These are phyloP conservation scores for Cystobasidium ongulense DNA, from an alignment of 768 basidiomycete species.

Conservation along the genomic window DNA sequence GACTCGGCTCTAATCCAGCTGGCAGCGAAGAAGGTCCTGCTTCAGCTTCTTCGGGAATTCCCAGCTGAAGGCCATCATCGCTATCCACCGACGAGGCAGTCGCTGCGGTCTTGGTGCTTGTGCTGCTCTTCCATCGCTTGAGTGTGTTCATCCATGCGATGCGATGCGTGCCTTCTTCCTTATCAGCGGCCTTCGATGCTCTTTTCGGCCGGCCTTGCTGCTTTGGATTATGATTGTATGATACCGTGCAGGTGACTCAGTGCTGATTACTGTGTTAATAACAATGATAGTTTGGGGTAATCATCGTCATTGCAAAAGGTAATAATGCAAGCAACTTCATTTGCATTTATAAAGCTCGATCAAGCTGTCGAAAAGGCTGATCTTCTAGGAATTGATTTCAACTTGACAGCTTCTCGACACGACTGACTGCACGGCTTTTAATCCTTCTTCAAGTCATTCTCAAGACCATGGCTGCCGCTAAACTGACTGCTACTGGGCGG, in stretches of 20 bases:
- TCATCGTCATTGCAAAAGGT: too few species aligned
- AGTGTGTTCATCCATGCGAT: conserved; percentile 1
- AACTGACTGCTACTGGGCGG: conserved; percentile 16
- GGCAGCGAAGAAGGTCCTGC: conserved; percentile 5
- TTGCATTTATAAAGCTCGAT: not conserved
- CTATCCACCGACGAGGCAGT: not conserved
- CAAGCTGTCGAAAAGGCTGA: not conserved
- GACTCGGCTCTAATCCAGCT: not conserved
- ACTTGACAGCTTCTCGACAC: too few species aligned
- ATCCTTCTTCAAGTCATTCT: not conserved
- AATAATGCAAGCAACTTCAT: not conserved
- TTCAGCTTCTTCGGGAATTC: not conserved
- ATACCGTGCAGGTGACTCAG: not conserved
- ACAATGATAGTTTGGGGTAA: too few species aligned
- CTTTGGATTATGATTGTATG: not conserved
- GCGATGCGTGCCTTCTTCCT: not conserved
- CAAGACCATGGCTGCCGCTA: not conserved
- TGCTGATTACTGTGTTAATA: too few species aligned
- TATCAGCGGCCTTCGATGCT: too few species aligned
- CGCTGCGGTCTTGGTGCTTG: not conserved
- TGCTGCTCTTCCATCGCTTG: conserved; percentile 14
- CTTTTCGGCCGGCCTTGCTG: not conserved
- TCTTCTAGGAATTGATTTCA: not conserved
- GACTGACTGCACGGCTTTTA: too few species aligned
- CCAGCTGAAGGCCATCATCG: not conserved